phyloP scores from a whole-genome alignment of 2,329 filamentous ascomycete genomes.

The Cercospora sesami region DNA sequence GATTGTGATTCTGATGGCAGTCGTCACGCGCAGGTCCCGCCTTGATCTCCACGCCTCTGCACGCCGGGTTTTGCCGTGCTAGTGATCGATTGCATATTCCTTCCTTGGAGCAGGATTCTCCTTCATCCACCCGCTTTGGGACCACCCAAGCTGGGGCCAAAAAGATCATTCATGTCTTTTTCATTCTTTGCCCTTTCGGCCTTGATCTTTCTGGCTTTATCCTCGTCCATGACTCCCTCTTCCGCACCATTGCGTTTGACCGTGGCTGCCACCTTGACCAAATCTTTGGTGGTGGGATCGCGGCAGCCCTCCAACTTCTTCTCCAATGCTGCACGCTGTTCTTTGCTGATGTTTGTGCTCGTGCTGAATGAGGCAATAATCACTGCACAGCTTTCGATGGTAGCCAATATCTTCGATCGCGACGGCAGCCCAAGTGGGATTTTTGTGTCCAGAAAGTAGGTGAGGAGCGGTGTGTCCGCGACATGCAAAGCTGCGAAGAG shows the following conservation, averaged over 20 bases:
- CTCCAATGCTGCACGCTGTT: conserved; percentile 47
- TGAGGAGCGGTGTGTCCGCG: conserved; percentile 65
- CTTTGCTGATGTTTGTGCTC: conserved; percentile 34
- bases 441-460: conserved; percentile 50
- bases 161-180: conserved; percentile 45
- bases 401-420: conserved; percentile 41
- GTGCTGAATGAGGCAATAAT: conserved; percentile 40
- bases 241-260: conserved; percentile 51
- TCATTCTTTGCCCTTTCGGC: conserved; percentile 44
- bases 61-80: background rate
- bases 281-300: conserved; percentile 71
- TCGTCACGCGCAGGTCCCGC: background rate
- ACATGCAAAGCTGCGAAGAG: conserved; percentile 79
- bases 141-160: conserved; percentile 42
- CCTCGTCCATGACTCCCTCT: conserved; percentile 43
- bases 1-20: background rate
- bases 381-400: conserved; percentile 43
- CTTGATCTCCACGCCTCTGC: background rate
- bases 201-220: conserved; percentile 49
- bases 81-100: background rate
- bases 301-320: conserved; percentile 72
- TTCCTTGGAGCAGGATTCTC: background rate
- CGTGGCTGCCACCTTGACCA: conserved; percentile 67
- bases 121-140: conserved; percentile 10
- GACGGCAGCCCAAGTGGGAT: conserved; percentile 35